phyloP scores from a whole-genome alignment of 441 rosid genomes.

The Gossypium lobatum region DNA sequence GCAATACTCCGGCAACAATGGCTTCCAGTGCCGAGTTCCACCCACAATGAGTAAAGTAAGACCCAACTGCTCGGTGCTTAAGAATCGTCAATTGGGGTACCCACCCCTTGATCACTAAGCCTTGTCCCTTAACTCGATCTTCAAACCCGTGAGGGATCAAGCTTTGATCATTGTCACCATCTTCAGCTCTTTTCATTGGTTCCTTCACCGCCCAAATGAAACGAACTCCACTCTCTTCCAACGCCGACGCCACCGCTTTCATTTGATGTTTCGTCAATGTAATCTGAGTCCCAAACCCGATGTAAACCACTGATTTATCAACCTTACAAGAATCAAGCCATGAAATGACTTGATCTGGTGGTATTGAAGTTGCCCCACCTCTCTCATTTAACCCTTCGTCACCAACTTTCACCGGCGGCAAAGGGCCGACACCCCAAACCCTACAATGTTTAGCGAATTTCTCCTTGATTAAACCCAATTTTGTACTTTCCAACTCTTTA shows the following conservation, averaged over 20 bases:
- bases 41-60: constrained; percentile 7
- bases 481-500: not conserved
- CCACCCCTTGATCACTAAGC: constrained; percentile 5
- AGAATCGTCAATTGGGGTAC: constrained; percentile 19
- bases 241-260: not conserved
- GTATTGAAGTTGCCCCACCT: not conserved
- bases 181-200: not conserved
- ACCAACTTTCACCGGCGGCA: not conserved
- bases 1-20: constrained; percentile 12
- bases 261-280: constrained; percentile 5
- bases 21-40: constrained; percentile 17
- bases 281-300: constrained; percentile 7
- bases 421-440: constrained; percentile 2
- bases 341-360: not conserved
- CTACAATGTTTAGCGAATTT: not conserved
- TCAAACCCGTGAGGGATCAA: not conserved
- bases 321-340: constrained; percentile 5
- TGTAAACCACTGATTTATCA: not conserved
- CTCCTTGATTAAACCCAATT: not conserved
- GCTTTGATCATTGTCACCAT: not conserved
- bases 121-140: not conserved
- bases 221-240: not conserved
- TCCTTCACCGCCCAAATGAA: constrained; percentile 2
- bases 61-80: constrained; percentile 19
- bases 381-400: not conserved